These are phyloP conservation scores for Amborella trichopoda DNA, from an alignment of 164 flowering plant species.

Conservation along the genomic window DNA sequence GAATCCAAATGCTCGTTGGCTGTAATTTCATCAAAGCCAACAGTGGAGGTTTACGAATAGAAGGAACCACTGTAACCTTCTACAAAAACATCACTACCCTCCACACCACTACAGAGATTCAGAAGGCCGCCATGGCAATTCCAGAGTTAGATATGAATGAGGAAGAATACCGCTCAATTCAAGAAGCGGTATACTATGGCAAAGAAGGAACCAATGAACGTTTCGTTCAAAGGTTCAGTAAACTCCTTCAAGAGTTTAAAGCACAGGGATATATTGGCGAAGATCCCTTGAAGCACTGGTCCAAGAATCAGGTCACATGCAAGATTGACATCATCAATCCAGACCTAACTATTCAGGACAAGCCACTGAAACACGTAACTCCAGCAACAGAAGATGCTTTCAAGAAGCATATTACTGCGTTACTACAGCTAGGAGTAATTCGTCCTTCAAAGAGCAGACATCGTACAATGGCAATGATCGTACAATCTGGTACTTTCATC, in stretches of 20 bases:
- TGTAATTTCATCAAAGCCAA: constrained; percentile 1
- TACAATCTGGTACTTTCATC: constrained; percentile 1
- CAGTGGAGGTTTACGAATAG: neutral
- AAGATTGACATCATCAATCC: constrained; percentile 2
- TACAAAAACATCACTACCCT: neutral
- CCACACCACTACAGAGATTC: neutral
- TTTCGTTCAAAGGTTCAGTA: neutral
- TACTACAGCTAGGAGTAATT: neutral
- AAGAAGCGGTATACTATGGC: neutral
- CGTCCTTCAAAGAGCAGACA: constrained; percentile 2
- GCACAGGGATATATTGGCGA: neutral
- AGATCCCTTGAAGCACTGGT: neutral
- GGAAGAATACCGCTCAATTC: neutral
- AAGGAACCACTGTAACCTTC: neutral
- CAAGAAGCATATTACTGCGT: neutral
- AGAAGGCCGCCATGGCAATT: neutral
- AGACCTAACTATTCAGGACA: neutral
- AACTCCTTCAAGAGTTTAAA: neutral
- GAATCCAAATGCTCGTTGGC: neutral
- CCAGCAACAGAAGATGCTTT: constrained; percentile 3
- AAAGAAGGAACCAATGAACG: neutral
- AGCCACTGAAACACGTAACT: constrained; percentile 8
- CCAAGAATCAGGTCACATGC: neutral
- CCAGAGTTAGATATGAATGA: neutral
- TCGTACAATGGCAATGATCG: constrained; percentile 2